phyloP scores from a whole-genome alignment of 139 green algal genomes.

The Desmodesmus armatus region DNA sequence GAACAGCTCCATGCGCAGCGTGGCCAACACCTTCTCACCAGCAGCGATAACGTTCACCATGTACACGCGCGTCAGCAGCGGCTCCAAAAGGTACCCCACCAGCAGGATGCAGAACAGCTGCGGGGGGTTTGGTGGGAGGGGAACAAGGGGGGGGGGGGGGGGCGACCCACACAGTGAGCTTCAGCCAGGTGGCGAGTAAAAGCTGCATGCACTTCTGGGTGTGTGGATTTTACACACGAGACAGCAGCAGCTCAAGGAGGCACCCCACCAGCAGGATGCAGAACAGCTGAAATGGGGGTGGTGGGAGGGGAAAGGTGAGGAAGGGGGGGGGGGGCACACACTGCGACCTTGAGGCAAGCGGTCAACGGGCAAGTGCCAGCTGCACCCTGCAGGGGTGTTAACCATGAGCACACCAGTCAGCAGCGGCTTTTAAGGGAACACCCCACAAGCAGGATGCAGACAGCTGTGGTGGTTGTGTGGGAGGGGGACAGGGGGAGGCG shows the following conservation, averaged over 20 bases:
- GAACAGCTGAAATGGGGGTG: conserved; percentile 63
- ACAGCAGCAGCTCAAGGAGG: background rate
- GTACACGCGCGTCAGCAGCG: conserved; percentile 86
- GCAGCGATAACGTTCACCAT: conserved; percentile 77
- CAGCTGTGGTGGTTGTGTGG: too few species aligned
- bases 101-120: conserved; percentile 74
- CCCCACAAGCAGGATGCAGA: too few species aligned
- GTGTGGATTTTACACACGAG: too few species aligned
- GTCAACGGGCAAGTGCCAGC: too few species aligned
- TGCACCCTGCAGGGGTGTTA: too few species aligned
- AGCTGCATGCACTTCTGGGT: background rate
- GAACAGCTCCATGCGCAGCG: conserved; percentile 84
- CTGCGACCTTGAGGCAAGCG: background rate
- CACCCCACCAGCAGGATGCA: background rate
- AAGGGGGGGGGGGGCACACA: background rate
- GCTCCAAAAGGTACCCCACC: conserved; percentile 85
- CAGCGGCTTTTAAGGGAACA: too few species aligned
- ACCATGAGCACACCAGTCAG: too few species aligned
- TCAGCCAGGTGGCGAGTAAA: background rate
- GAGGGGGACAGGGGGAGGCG: too few species aligned
- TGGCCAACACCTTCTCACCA: conserved; percentile 82
- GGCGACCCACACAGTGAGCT: background rate
- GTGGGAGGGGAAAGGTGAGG: background rate
- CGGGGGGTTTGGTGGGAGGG: conserved; percentile 13
- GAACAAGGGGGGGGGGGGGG: background rate